Percentiles rank a stretch among this genome's conserved stretches.
Evolutionary conservation across 2,329 filamentous ascomycete genomes (phyloP).

Genomic region (Epichloe aotearoae): DNA sequence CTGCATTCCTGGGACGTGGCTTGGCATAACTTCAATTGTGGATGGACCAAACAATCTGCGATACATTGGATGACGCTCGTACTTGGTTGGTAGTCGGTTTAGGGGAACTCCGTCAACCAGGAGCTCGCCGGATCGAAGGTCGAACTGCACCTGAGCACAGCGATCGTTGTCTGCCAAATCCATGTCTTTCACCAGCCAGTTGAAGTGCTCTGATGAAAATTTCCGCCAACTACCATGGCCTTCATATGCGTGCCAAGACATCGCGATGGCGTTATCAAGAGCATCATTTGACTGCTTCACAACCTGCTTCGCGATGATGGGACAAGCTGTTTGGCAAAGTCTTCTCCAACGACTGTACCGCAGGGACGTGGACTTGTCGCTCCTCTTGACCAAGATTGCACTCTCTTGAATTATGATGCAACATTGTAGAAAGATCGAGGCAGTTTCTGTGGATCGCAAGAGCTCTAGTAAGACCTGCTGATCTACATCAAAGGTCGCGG

Average conservation of each 20-base stretch:
- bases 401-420: background rate
- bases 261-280: background rate
- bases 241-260: background rate
- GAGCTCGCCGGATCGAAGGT: slow-evolving; percentile 36
- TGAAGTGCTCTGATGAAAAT: background rate
- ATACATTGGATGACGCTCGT: slow-evolving; percentile 21
- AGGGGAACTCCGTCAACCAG: slow-evolving; percentile 37
- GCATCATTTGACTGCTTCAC: background rate
- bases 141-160: slow-evolving; percentile 26
- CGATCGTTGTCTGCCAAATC: background rate
- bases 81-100: slow-evolving; percentile 30
- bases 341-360: background rate
- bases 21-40: slow-evolving; percentile 11
- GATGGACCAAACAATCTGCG: slow-evolving; percentile 6
- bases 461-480: background rate
- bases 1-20: slow-evolving; percentile 16
- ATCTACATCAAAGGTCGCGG: background rate
- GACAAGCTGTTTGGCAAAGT: background rate
- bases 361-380: background rate
- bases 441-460: background rate
- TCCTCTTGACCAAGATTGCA: background rate
- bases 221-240: background rate
- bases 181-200: background rate
- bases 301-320: background rate
- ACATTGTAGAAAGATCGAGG: background rate